These are phyloP conservation scores for Mentha longifolia DNA, from an alignment of 257 asterid genomes.

Conservation along the genomic window DNA sequence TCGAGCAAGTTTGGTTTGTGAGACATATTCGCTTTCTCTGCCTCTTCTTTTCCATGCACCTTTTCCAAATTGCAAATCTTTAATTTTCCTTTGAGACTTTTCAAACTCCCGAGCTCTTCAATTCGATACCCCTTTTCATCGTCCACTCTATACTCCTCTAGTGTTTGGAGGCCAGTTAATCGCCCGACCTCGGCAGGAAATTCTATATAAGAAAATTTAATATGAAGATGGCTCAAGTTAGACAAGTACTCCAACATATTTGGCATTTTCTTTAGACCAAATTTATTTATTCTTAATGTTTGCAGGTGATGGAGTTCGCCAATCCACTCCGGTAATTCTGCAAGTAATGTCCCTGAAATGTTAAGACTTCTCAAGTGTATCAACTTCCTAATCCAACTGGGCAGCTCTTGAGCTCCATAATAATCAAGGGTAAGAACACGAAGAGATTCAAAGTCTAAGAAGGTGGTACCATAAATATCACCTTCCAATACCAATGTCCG, in stretches of 20 bases:
- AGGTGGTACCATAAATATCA: neutral
- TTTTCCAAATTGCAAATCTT: neutral
- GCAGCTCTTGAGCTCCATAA: neutral
- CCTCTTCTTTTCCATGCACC: neutral
- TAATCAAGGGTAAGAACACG: neutral
- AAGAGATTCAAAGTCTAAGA: neutral
- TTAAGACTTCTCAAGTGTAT: no score
- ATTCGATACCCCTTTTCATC: neutral
- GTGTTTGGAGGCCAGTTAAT: neutral
- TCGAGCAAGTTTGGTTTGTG: neutral
- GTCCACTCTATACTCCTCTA: neutral
- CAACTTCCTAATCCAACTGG: neutral
- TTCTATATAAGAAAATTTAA: neutral
- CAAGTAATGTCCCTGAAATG: neutral
- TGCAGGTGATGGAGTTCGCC: constrained; percentile 24
- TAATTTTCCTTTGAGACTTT: neutral
- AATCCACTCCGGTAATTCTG: neutral
- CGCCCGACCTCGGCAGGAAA: constrained; percentile 2
- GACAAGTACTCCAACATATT: neutral
- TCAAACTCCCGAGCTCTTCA: constrained; percentile 9
- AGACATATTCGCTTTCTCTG: neutral
- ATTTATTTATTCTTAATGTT: neutral
- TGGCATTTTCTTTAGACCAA: neutral
- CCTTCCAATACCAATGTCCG: neutral
- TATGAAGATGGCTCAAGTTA: neutral